Conservation (phyloP, 2,329 filamentous ascomycete genomes). For the Neofusicoccum kwambonambiense region DNA sequence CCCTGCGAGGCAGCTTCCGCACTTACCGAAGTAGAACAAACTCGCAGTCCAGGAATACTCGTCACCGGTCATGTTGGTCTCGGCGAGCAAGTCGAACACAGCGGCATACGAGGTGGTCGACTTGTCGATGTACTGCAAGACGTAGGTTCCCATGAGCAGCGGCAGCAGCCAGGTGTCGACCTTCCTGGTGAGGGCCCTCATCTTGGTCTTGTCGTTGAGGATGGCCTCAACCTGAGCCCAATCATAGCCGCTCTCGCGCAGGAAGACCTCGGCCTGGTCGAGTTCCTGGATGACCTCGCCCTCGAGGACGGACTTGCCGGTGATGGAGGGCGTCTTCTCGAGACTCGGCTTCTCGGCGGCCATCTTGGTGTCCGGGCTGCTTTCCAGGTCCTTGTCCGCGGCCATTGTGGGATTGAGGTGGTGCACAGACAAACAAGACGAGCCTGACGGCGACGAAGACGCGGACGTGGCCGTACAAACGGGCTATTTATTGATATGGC, state of each 20-base stretch:
- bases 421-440: background rate
- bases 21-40: constrained; percentile 54
- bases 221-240: constrained; percentile 45
- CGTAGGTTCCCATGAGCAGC: constrained; percentile 51
- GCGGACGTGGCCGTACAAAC: background rate
- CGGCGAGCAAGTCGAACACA: constrained; percentile 55
- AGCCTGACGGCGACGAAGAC: too few species aligned
- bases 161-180: constrained; percentile 54
- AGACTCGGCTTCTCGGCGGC: constrained; percentile 11
- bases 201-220: constrained; percentile 42
- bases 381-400: constrained; percentile 8
- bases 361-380: background rate
- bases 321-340: constrained; percentile 17
- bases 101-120: constrained; percentile 55
- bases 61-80: constrained; percentile 47
- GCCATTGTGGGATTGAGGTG: background rate
- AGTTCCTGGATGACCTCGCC: constrained; percentile 38
- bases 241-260: constrained; percentile 49
- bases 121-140: constrained; percentile 57
- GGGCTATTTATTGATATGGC: constrained; percentile 12
- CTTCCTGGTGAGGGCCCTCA: constrained; percentile 40
- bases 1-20: constrained; percentile 28
- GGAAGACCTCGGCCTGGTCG: constrained; percentile 51
- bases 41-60: constrained; percentile 57
- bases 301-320: constrained; percentile 23